Conservation (phyloP, 202 grass and related monocot species). For the Hordeum pubiflorum region DNA sequence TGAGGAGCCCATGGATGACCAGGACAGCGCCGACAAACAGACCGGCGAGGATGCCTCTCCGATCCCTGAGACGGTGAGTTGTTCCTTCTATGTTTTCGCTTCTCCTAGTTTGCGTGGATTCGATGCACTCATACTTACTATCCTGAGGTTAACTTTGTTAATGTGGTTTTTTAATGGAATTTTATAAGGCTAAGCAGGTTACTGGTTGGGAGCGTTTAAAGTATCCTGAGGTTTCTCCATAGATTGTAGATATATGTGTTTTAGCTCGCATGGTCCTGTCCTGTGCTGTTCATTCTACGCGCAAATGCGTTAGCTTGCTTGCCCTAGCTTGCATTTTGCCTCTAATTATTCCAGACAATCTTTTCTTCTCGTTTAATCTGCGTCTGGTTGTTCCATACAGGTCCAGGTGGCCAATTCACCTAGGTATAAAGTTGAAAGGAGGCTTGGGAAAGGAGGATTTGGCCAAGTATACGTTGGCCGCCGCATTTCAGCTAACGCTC, state of each 20-base stretch:
- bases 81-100: background rate
- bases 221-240: background rate
- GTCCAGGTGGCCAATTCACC: constrained; percentile 87
- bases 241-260: background rate
- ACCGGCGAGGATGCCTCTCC: constrained; percentile 45
- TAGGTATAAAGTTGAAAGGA: constrained; percentile 75
- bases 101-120: background rate
- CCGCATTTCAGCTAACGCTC: constrained; percentile 46
- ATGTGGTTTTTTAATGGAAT: background rate
- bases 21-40: constrained; percentile 60
- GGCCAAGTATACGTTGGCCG: constrained; percentile 97
- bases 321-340: background rate
- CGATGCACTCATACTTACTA: background rate
- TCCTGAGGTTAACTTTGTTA: background rate
- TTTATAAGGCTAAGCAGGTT: background rate
- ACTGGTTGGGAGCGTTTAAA: background rate
- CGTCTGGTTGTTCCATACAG: constrained; percentile 36
- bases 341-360: constrained; percentile 1
- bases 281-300: background rate
- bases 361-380: background rate
- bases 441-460: constrained; percentile 97
- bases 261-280: background rate
- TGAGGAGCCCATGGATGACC: constrained; percentile 52
- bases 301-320: background rate
- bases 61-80: constrained; percentile 71